These are phyloP conservation scores for Gynostemma pentaphyllum DNA, from an alignment of 306 rosid genomes.

Conservation along the genomic window DNA sequence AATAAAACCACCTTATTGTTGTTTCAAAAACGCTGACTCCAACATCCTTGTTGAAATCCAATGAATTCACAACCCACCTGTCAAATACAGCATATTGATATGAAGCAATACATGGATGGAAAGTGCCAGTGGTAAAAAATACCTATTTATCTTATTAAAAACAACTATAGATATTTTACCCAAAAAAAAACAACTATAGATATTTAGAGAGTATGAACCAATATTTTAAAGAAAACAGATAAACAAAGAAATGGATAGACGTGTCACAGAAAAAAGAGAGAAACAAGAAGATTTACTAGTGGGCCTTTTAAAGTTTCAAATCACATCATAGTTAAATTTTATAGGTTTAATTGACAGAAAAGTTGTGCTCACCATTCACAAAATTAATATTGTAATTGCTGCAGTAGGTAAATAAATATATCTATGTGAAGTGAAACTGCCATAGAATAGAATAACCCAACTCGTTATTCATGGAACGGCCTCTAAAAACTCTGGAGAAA, in stretches of 20 bases:
- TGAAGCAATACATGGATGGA: neutral
- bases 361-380: too few species aligned
- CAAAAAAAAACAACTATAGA: neutral
- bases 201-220: neutral
- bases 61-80: constrained; percentile 75
- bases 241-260: neutral
- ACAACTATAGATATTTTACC: neutral
- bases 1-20: constrained; percentile 87
- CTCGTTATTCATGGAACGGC: neutral
- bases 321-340: neutral
- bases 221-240: too few species aligned
- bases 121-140: neutral
- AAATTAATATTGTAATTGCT: too few species aligned
- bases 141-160: neutral
- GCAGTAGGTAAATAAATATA: too few species aligned
- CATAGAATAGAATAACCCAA: neutral
- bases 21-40: constrained; percentile 97
- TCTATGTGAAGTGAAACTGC: neutral
- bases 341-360: neutral
- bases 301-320: neutral
- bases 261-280: neutral
- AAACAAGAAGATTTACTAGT: too few species aligned
- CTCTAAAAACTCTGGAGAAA: neutral
- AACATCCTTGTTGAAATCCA: constrained; percentile 87
- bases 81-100: constrained; percentile 8